Conservation (phyloP, 345 rosid genomes). For the Aquilaria yunnanensis region DNA sequence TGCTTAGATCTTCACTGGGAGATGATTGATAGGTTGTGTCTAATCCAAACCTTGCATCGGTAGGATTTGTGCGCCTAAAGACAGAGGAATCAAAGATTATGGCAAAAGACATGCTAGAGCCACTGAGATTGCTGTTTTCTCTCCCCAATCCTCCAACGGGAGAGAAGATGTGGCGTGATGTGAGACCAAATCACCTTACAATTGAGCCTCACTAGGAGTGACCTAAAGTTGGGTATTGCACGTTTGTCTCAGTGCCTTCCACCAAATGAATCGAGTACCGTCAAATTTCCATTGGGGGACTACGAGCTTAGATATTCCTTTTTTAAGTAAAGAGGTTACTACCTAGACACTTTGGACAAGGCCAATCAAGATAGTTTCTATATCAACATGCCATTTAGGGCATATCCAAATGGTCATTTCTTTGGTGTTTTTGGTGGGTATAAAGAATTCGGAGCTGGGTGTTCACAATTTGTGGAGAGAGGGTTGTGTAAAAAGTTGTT, state of each 20-base stretch:
- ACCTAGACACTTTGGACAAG: constrained; percentile 91
- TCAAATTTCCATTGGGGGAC: constrained; percentile 50
- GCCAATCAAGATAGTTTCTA: constrained; percentile 98
- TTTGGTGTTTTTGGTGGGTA: constrained; percentile 98
- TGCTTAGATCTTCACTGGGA: not conserved
- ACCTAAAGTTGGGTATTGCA: constrained; percentile 63
- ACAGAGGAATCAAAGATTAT: constrained; percentile 33
- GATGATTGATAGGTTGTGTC: constrained; percentile 70
- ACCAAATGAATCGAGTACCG: constrained; percentile 67
- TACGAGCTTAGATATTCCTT: constrained; percentile 72
- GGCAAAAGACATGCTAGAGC: constrained; percentile 15
- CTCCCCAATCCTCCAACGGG: constrained; percentile 35
- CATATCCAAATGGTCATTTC: constrained; percentile 58
- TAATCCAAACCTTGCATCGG: constrained; percentile 94
- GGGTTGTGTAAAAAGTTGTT: constrained; percentile 82
- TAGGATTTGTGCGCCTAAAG: constrained; percentile 74
- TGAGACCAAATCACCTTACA: constrained; percentile 48
- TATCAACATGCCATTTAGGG: constrained; percentile 85
- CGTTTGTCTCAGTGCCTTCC: constrained; percentile 87
- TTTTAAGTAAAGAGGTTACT: constrained; percentile 85
- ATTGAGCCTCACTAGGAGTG: constrained; percentile 25
- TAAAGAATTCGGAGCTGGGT: constrained; percentile 85
- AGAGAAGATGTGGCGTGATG: constrained; percentile 38
- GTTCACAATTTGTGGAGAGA: constrained; percentile 81
- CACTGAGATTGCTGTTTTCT: constrained; percentile 47